Percentiles rank a stretch among this genome's conserved stretches.
Evolutionary conservation across 148 eudicot species (phyloP).

Genomic region (Camellia sinensis): DNA sequence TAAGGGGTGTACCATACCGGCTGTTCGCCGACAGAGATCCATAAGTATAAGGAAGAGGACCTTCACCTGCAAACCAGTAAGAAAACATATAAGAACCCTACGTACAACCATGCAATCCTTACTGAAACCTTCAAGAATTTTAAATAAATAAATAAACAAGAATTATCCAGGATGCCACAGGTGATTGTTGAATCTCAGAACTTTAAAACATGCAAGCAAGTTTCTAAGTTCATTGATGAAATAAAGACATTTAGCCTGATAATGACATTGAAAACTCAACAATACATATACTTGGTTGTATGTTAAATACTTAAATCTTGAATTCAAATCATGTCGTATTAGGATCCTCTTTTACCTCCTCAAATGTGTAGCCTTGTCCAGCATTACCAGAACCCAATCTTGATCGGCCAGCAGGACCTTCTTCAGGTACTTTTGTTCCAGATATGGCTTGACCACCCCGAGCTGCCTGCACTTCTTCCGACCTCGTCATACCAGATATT

Average conservation of each 20-base stretch:
- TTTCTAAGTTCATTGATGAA: neutral
- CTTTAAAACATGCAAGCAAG: neutral
- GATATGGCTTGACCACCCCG: slow-evolving; percentile 53
- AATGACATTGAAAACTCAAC: neutral
- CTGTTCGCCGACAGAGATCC: slow-evolving; percentile 89
- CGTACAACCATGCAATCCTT: neutral
- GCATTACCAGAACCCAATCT: slow-evolving; percentile 95
- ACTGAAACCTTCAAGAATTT: neutral
- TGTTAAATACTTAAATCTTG: neutral
- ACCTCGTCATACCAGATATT: slow-evolving; percentile 35
- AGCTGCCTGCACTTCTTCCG: slow-evolving; percentile 49
- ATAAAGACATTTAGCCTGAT: slow-evolving; percentile 4
- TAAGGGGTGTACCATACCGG: slow-evolving; percentile 74
- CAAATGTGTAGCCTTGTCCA: slow-evolving; percentile 98
- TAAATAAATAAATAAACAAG: neutral
- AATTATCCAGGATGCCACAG: neutral
- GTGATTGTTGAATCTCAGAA: slow-evolving; percentile 2
- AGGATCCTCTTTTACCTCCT: slow-evolving; percentile 57
- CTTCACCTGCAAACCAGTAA: slow-evolving; percentile 61
- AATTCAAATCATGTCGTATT: neutral
- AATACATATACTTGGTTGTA: neutral
- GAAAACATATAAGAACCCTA: neutral
- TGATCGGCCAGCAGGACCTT: slow-evolving; percentile 61
- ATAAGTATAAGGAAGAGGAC: slow-evolving; percentile 89
- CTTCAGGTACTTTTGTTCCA: slow-evolving; percentile 77